These are phyloP conservation scores for Lithospermum erythrorhizon DNA, from an alignment of 257 asterid genomes.

Conservation along the genomic window DNA sequence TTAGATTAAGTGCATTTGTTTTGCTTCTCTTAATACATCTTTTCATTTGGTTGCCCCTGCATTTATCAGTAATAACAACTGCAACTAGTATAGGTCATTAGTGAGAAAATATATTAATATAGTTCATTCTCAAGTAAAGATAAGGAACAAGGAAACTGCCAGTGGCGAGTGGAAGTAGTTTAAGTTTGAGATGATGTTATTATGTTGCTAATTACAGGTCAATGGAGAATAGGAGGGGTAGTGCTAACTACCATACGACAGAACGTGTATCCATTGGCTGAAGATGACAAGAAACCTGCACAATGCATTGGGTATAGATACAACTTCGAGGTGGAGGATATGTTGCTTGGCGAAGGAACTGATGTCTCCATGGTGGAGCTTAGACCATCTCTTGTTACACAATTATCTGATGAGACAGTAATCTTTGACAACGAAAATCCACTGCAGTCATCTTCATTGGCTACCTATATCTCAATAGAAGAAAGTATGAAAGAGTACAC, in stretches of 20 bases:
- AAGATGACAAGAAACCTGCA: constrained; percentile 17
- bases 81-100: neutral
- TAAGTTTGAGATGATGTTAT: neutral
- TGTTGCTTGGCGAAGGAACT: constrained; percentile 60
- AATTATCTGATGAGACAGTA: constrained; percentile 33
- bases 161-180: neutral
- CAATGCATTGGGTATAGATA: constrained; percentile 28
- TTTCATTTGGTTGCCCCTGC: neutral
- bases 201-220: constrained; percentile 38
- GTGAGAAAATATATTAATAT: neutral
- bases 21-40: neutral
- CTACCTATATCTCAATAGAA: constrained; percentile 27
- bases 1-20: neutral
- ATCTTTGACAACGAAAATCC: constrained; percentile 8
- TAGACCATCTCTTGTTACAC: constrained; percentile 40
- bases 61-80: neutral
- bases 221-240: constrained; percentile 66
- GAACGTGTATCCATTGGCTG: constrained; percentile 16
- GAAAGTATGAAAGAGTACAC: constrained; percentile 80
- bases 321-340: constrained; percentile 44
- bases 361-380: constrained; percentile 66
- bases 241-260: constrained; percentile 29
- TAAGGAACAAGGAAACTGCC: neutral
- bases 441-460: constrained; percentile 11
- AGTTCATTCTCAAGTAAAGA: too few species aligned